Base-by-base conservation (phyloP, 257 asterid genomes). In the Nyctanthes arbortristis region DNA sequence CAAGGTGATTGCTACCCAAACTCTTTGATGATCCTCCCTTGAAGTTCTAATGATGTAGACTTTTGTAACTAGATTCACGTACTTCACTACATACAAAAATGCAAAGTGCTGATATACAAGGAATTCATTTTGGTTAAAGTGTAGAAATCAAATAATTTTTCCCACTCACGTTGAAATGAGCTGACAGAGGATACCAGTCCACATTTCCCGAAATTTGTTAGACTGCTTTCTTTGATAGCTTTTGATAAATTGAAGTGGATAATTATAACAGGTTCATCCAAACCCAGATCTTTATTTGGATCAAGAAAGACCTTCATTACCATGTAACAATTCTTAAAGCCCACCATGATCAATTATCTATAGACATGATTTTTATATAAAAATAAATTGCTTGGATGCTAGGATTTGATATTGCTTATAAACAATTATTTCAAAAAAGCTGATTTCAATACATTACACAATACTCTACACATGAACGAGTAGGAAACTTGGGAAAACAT, bases 61-160 rank as follows among this genome's bases (percentile, higher is more conserved):
- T 77, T 91, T 91, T 35, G 97, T 89, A 66, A 85, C 82, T 29
- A 94, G 97, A 77, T 91, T 89, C 82, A 86, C 94, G 77, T 93
- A 93, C 80, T 93, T 91, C 72, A 91, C 97, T 91, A 88, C 81
- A 73, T 29, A 20, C 30, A 58, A 32, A 60, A 30, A 39, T 8
- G 29, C 55, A 61, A 8, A 36, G 40, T 40, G 34, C 43, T 11
- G 31, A 31, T 36, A 65, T 16, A 7, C n/a, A 47, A 5, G 24
- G 30, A 40, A 58, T 56, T 7, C 7, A 78, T 13, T 18, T 59
- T 24, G 12, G 68, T 13, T 39, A 33, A 13, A 65, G 11, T 31
- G 18, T 36, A 29, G 13, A 32, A 62, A 70, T 54, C 31, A 24
- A n/a, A 43, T 13, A 65, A 47, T 9, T 16, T 52, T 52, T 9